phyloP scores from a whole-genome alignment of 345 rosid species.

The Syzygium grande region DNA sequence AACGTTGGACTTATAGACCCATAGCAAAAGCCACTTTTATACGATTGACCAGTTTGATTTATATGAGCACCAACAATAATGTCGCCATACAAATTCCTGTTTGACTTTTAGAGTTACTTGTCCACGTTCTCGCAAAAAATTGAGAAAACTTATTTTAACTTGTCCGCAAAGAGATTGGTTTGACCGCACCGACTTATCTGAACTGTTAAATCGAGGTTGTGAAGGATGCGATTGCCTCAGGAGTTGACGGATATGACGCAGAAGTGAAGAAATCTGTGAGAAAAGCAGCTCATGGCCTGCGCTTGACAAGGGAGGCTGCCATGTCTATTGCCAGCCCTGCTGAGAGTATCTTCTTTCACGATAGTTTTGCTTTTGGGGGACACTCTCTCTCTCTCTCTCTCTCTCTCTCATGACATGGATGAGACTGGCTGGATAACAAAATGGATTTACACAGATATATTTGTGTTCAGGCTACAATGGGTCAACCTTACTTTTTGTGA shows the following conservation, averaged over 20 bases:
- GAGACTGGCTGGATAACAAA: background rate
- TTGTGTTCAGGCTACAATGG: background rate
- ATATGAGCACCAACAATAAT: background rate
- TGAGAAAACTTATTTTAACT: background rate
- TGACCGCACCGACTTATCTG: background rate
- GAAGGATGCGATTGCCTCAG: conserved; percentile 76
- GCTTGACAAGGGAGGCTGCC: conserved; percentile 75
- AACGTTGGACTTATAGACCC: background rate
- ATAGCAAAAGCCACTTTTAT: background rate
- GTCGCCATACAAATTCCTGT: background rate
- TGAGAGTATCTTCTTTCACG: conserved; percentile 31
- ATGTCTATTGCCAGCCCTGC: conserved; percentile 87
- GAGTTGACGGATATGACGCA: conserved; percentile 81
- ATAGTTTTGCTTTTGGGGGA: background rate
- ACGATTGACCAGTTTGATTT: background rate
- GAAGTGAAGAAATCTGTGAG: conserved; percentile 66
- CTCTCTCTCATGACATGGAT: background rate
- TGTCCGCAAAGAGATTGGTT: background rate
- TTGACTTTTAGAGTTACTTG: background rate
- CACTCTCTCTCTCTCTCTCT: background rate
- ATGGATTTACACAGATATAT: background rate
- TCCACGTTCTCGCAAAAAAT: background rate
- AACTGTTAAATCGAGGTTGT: conserved; percentile 48
- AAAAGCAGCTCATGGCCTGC: conserved; percentile 72
- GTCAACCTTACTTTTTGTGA: background rate